Evolutionary conservation across 192 early-diverging fungal genomes (phyloP), one percentile per base, ranked within the genome.

Genomic region (Podila verticillata): DNA sequence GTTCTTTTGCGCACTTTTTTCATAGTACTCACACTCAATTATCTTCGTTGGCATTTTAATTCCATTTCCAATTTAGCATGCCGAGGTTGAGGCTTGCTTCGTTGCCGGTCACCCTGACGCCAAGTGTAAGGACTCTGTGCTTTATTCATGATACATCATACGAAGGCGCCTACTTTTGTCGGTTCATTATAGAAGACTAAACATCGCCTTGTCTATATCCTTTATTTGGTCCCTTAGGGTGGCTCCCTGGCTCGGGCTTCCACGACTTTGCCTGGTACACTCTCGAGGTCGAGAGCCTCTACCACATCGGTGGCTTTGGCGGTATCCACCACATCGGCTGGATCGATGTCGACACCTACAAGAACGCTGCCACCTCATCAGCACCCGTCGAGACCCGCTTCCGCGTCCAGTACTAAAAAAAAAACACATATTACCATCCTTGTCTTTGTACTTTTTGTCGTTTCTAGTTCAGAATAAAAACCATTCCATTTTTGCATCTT

Each of bases 291-390:
- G 39, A 80, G 22, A 65, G 70, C 10, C 70, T 89, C 30, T 89
- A 89, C 56, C 87, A 86, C 73, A 64, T 89, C 39, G 87, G 87
- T 8, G 87, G 87, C 3, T 89, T 87, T 62, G 87, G 87, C 24
- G 83, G 72, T 8, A 68, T 84, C 17, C 88, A 87, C 31, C 86
- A 87, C 51, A 87, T 89, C 66, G 87, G 87, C 31, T 89, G 85
- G 85, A 75, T 87, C 56, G 79, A 84, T 65, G 51, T 70, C 7
- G 66, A 72, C 0, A 66, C 79, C 3, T 87, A 87, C 61, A 72
- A 74, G 26, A 54, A 78, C 6, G 83, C 66, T 24, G 51, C n/a
- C 19, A 74, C 56, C 8, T 51, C 47, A 24, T 30, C 66, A 68
- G 57, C 17, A 20, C 34, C 48, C 17, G 30, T 56, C 28, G 64